Evolutionary conservation across 805 yeast species (phyloP).

Genomic region (Brettanomyces bruxellensis): DNA sequence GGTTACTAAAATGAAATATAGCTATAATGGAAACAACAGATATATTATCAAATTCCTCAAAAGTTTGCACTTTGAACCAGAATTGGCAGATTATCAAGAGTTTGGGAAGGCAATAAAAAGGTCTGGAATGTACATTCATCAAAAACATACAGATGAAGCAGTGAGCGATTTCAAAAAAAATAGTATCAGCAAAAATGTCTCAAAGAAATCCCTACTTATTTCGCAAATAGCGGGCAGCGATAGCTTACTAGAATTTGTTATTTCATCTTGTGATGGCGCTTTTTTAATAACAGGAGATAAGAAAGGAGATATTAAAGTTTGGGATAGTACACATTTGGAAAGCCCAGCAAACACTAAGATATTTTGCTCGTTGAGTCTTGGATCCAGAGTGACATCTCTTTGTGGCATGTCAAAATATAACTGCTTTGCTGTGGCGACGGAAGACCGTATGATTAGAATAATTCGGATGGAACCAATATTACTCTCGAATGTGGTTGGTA

Average conservation of each 20-base stretch:
- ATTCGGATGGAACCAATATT: conserved; percentile 26
- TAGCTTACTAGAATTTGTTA: conserved; percentile 48
- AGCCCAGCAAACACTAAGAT: conserved; percentile 49
- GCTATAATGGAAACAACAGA: conserved; percentile 62
- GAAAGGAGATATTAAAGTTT: conserved; percentile 60
- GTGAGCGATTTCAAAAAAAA: conserved; percentile 21
- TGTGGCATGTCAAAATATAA: conserved; percentile 44
- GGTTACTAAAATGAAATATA: conserved; percentile 30
- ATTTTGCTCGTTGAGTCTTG: conserved; percentile 35
- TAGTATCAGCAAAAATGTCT: conserved; percentile 25
- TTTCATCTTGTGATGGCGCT: conserved; percentile 50
- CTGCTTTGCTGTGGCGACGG: conserved; percentile 48
- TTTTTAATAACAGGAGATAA: conserved; percentile 75
- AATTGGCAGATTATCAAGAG: conserved; percentile 52
- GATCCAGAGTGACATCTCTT: conserved; percentile 40
- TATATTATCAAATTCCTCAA: conserved; percentile 50
- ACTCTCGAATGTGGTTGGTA: conserved; percentile 2
- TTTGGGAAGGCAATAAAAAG: conserved; percentile 40
- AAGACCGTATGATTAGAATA: conserved; percentile 35
- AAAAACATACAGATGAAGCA: background rate
- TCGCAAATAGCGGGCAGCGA: conserved; percentile 57
- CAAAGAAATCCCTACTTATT: conserved; percentile 28
- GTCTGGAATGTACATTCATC: conserved; percentile 4
- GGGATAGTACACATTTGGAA: conserved; percentile 67
- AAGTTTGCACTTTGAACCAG: conserved; percentile 45